Evolutionary conservation across 202 grass and related monocot species (phyloP).

Genomic region (Digitaria exilis): DNA sequence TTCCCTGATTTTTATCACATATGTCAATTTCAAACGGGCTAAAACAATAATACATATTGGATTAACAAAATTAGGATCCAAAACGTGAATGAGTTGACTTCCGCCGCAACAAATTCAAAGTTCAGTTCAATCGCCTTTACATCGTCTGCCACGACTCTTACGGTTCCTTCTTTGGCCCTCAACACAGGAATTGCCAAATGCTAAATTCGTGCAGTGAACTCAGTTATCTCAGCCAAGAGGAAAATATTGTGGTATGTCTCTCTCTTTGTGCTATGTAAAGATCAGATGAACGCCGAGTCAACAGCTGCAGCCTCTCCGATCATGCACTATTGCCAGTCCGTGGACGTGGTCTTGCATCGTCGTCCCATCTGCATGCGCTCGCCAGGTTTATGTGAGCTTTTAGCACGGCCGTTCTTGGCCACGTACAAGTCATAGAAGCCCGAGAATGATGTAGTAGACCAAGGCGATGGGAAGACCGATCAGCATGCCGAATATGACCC

Average conservation of each 20-base stretch:
- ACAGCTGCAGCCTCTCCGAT: background rate
- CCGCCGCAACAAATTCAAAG: background rate
- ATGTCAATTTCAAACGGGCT: too few relatives aligned
- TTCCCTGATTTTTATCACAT: too few relatives aligned
- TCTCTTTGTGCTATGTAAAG: too few relatives aligned
- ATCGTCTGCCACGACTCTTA: background rate
- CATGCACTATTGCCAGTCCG: background rate
- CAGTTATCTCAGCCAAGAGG: background rate
- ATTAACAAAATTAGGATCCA: too few relatives aligned
- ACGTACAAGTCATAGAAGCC: background rate
- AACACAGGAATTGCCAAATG: background rate
- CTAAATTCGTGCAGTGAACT: background rate
- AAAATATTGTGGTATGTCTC: too few relatives aligned
- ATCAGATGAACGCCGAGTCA: background rate
- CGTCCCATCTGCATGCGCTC: background rate
- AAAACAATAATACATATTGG: too few relatives aligned
- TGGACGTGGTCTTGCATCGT: background rate
- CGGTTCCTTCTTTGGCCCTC: background rate
- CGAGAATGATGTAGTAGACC: too few relatives aligned
- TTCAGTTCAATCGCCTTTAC: background rate
- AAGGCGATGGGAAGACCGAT: too few relatives aligned
- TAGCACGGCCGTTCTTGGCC: background rate
- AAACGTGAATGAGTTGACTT: too few relatives aligned
- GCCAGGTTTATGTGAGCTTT: background rate
- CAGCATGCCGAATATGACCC: constrained; percentile 57